Evolutionary conservation across 2,329 filamentous ascomycete genomes (phyloP).

Genomic region (Botrytis fragariae): DNA sequence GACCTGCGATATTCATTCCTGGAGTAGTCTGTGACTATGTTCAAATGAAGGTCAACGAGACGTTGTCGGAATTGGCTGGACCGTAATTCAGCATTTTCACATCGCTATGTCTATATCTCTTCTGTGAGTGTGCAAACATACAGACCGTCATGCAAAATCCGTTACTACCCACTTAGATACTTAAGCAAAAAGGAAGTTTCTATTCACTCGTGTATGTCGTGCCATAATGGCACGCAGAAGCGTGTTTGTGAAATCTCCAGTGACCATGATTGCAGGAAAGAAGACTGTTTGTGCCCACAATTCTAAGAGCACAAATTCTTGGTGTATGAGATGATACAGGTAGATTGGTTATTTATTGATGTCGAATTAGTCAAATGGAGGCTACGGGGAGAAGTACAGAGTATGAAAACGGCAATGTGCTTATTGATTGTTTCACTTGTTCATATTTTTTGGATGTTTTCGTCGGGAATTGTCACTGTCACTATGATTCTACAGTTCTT

Average conservation of each 20-base stretch:
- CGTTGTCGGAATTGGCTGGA: not conserved
- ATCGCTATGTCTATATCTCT: not conserved
- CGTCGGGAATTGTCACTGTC: not conserved
- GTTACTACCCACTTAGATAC: not conserved
- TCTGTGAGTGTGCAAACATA: not conserved
- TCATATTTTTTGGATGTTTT: too few species aligned
- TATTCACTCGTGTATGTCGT: not conserved
- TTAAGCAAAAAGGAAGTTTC: not conserved
- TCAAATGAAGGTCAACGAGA: too few species aligned
- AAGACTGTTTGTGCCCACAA: accelerated
- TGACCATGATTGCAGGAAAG: not conserved
- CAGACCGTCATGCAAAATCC: not conserved
- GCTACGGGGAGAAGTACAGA: too few species aligned
- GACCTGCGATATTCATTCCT: too few species aligned
- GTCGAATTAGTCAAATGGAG: not conserved
- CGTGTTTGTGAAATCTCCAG: too few species aligned
- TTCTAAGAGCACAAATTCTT: not conserved
- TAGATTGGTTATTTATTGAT: accelerated
- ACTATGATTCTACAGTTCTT: not conserved
- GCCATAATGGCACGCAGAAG: not conserved
- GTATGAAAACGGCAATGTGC: too few species aligned
- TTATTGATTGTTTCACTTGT: too few species aligned
- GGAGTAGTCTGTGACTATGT: too few species aligned
- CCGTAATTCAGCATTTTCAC: not conserved
- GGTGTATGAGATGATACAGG: not conserved